Conservation (phyloP, 2,329 filamentous ascomycete genomes). For the Monilinia vaccinii-corymbosi region DNA sequence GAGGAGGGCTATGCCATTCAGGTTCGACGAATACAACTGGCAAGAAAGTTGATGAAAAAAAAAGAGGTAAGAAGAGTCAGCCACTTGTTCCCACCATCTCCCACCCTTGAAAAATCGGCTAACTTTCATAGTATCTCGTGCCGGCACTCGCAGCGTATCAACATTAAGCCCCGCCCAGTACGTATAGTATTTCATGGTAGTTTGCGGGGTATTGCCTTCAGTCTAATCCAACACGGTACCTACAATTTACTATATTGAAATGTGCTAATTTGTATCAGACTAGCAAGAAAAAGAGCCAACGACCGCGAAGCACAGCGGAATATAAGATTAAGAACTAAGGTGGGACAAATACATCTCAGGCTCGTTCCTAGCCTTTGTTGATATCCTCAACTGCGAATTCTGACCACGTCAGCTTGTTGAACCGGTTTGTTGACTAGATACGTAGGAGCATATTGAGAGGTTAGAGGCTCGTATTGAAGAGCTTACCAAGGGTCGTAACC, state of each 20-base stretch:
- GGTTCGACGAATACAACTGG: neutral
- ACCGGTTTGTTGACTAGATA: neutral
- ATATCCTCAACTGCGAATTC: neutral
- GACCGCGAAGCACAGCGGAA: conserved; percentile 84
- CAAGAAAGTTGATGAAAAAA: conserved; percentile 11
- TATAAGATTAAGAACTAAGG: conserved; percentile 30
- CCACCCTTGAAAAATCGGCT: conserved; percentile 1
- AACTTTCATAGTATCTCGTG: conserved; percentile 24
- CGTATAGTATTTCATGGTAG: neutral
- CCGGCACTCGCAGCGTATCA: conserved; percentile 67
- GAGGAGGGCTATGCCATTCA: neutral
- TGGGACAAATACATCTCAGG: neutral
- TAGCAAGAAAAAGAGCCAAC: conserved; percentile 83
- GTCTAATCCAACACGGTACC: neutral
- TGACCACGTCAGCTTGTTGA: neutral
- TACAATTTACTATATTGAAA: neutral
- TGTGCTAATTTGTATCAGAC: conserved; percentile 62
- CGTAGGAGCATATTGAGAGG: conserved; percentile 61
- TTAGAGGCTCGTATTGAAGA: conserved; percentile 69
- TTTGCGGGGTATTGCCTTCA: neutral
- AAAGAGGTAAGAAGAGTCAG: conserved; percentile 19
- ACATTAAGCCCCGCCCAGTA: conserved; percentile 43
- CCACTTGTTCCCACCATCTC: neutral
- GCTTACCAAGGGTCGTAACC: conserved; percentile 43
- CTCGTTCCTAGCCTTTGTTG: neutral